These are phyloP conservation scores for Bromus sterilis DNA, from an alignment of 176 grass and related monocot genomes.

Conservation along the genomic window DNA sequence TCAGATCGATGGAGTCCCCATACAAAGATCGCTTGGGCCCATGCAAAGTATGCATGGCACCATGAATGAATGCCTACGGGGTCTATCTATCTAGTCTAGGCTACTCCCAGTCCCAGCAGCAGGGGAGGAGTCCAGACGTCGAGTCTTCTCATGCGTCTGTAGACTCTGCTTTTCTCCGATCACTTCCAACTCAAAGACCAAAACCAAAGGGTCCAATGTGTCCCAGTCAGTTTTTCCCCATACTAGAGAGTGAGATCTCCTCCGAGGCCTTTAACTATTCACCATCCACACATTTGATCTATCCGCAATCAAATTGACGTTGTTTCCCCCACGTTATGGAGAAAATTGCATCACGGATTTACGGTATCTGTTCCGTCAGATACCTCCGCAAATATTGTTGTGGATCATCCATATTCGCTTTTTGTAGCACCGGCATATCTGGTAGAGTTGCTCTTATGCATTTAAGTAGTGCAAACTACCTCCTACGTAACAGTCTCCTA, in stretches of 20 bases:
- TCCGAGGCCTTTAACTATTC: neutral
- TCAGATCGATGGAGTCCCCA: slow-evolving; percentile 8
- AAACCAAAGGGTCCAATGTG: slow-evolving; percentile 34
- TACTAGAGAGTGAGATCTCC: slow-evolving; percentile 14
- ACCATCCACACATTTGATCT: neutral
- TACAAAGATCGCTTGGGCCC: slow-evolving; percentile 12
- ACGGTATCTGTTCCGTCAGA: no score
- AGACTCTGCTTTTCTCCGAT: slow-evolving; percentile 22
- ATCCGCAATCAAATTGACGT: neutral
- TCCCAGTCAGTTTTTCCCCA: slow-evolving; percentile 10
- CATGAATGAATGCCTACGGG: slow-evolving; percentile 9
- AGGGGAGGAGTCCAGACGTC: neutral
- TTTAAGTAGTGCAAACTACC: no score
- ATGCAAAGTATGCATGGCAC: slow-evolving; percentile 1
- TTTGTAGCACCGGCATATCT: no score
- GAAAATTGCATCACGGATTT: no score
- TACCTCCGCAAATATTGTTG: no score
- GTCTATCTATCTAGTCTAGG: no score
- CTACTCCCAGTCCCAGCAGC: neutral
- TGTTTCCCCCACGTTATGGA: no score
- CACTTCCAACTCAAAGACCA: slow-evolving; percentile 35
- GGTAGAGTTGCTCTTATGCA: no score
- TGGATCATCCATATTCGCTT: no score
- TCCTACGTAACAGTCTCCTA: no score
- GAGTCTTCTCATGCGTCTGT: slow-evolving; percentile 19